A percentile compares a stretch with the other conserved stretches of the same genome.
phyloP scores from a whole-genome alignment of 139 green algal genomes.

The Dunaliella primolecta region DNA sequence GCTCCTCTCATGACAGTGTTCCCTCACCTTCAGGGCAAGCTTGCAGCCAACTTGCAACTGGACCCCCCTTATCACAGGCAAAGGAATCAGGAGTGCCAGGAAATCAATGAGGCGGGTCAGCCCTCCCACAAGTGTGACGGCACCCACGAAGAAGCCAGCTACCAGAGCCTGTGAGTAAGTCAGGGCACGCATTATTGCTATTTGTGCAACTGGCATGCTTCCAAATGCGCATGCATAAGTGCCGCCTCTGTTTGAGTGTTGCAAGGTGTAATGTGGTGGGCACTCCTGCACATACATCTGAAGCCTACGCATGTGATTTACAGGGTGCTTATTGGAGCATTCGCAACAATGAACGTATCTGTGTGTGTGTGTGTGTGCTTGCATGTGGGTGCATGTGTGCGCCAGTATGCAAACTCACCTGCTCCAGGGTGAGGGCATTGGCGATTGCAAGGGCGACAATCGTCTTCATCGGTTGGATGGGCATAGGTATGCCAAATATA shows the following conservation, averaged over 20 bases:
- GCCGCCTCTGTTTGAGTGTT: no score
- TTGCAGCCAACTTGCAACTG: slow-evolving; percentile 69
- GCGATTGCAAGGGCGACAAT: slow-evolving; percentile 73
- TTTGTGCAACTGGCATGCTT: no score
- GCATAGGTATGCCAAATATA: slow-evolving; percentile 58
- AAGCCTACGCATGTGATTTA: no score
- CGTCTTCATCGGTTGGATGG: slow-evolving; percentile 81
- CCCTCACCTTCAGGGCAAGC: slow-evolving; percentile 58
- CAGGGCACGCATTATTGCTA: no score
- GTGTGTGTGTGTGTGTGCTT: no score
- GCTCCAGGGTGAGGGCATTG: not conserved
- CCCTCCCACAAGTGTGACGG: not conserved
- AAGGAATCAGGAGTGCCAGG: slow-evolving; percentile 17
- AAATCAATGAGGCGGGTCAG: not conserved
- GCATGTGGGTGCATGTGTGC: not conserved
- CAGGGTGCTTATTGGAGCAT: no score
- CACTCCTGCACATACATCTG: no score
- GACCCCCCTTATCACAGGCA: slow-evolving; percentile 38
- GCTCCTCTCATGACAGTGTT: no score
- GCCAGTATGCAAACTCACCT: not conserved
- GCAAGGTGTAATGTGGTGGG: no score
- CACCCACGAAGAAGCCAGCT: not conserved
- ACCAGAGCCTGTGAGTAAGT: not conserved
- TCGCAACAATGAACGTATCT: no score
- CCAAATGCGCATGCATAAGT: no score